Conservation (phyloP, 768 basidiomycete species). For the Macrocybe gigantea region DNA sequence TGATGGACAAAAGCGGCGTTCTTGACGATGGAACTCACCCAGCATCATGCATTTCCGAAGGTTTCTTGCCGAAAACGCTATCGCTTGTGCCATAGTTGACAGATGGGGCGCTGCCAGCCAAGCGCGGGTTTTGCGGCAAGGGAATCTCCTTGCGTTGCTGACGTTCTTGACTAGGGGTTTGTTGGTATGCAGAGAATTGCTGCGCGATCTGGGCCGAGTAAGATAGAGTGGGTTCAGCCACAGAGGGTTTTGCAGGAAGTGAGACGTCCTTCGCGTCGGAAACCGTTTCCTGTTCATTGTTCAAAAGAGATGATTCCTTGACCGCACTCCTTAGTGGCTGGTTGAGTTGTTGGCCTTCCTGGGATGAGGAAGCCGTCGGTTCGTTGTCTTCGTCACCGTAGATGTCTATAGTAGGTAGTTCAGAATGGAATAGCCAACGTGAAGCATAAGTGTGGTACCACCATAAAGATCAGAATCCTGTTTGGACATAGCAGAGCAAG, state of each 20-base stretch:
- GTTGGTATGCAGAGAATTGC: slow-evolving; percentile 59
- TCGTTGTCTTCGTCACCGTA: slow-evolving; percentile 47
- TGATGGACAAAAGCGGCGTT: slow-evolving; percentile 7
- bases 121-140: slow-evolving; percentile 17
- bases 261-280: neutral
- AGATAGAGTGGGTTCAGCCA: slow-evolving; percentile 32
- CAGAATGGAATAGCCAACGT: slow-evolving; percentile 25
- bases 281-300: no score
- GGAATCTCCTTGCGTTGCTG: slow-evolving; percentile 33
- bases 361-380: slow-evolving; percentile 10
- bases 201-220: slow-evolving; percentile 63
- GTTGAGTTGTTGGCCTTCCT: slow-evolving; percentile 3
- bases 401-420: slow-evolving; percentile 31
- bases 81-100: slow-evolving; percentile 17
- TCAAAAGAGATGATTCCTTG: no score
- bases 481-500: slow-evolving; percentile 2
- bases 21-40: slow-evolving; percentile 53
- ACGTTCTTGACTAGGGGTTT: slow-evolving; percentile 61
- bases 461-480: slow-evolving; percentile 30
- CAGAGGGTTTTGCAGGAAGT: slow-evolving; percentile 19
- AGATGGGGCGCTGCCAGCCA: slow-evolving; percentile 18
- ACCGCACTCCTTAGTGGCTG: no score
- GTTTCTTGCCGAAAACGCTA: slow-evolving; percentile 51
- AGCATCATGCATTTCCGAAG: slow-evolving; percentile 75
- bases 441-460: slow-evolving; percentile 13